Percentiles rank a stretch among this genome's conserved stretches.
These are phyloP conservation scores for Cubamyces sp. DNA, from an alignment of 768 basidiomycete species.

Conservation along the genomic window DNA sequence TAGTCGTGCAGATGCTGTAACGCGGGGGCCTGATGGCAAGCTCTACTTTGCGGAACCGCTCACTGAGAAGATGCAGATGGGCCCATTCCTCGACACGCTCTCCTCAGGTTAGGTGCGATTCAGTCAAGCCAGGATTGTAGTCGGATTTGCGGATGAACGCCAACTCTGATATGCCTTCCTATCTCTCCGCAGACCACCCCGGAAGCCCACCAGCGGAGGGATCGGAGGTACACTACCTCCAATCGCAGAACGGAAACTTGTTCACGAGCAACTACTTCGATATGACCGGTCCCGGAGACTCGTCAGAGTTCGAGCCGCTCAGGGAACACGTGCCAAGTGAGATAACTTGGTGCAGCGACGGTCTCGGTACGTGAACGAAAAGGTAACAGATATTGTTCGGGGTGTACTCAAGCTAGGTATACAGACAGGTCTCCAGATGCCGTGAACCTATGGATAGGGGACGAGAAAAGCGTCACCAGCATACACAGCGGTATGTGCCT, in stretches of 20 bases:
- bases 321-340: slow-evolving; percentile 69
- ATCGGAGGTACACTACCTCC: slow-evolving; percentile 67
- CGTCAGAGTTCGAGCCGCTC: slow-evolving; percentile 66
- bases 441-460: slow-evolving; percentile 93
- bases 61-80: slow-evolving; percentile 69
- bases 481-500: slow-evolving; percentile 75
- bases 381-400: slow-evolving; percentile 25
- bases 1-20: slow-evolving; percentile 80
- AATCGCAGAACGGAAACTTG: slow-evolving; percentile 92
- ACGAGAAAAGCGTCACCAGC: slow-evolving; percentile 75
- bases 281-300: slow-evolving; percentile 32
- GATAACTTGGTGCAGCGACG: slow-evolving; percentile 75
- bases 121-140: neutral
- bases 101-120: slow-evolving; percentile 40
- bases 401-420: neutral
- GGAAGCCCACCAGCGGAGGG: slow-evolving; percentile 18
- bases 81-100: slow-evolving; percentile 50
- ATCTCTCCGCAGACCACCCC: neutral
- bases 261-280: slow-evolving; percentile 54
- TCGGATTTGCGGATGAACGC: neutral
- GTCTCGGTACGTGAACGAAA: slow-evolving; percentile 56
- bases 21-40: slow-evolving; percentile 51
- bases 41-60: slow-evolving; percentile 80
- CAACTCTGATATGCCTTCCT: too few species aligned
- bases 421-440: slow-evolving; percentile 76